phyloP scores from a whole-genome alignment of 352 stramenopile genomes.

The Phytophthora sansomeana region DNA sequence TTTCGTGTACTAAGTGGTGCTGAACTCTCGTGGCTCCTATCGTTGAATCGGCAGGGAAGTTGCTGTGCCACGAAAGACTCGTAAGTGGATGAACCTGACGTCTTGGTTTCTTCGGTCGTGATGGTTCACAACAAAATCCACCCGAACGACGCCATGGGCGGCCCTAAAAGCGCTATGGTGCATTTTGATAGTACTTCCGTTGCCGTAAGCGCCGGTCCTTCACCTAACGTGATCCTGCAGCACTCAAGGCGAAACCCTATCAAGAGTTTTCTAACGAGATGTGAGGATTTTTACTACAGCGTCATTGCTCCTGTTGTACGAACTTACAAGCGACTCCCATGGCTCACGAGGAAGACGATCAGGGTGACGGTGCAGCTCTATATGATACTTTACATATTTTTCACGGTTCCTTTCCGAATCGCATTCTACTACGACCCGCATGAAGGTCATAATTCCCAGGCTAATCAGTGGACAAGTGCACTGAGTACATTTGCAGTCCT shows the following conservation, averaged over 20 bases:
- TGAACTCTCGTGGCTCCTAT: neutral
- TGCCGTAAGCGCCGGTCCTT: neutral
- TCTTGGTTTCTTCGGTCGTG: no score
- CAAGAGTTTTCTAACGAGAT: neutral
- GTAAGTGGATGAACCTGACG: no score
- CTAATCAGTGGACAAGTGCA: constrained; percentile 46
- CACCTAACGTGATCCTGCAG: neutral
- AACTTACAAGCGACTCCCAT: constrained; percentile 19
- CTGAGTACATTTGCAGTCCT: constrained; percentile 51
- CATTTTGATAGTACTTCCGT: neutral
- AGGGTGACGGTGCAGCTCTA: constrained; percentile 13
- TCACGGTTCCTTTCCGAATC: constrained; percentile 31
- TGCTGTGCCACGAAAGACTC: neutral
- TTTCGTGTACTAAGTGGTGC: no score
- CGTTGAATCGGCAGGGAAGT: neutral
- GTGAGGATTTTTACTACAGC: constrained; percentile 1
- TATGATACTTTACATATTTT: constrained; percentile 30
- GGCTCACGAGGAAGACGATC: constrained; percentile 27
- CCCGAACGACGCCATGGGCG: neutral
- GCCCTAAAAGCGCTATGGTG: neutral
- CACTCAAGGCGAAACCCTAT: neutral
- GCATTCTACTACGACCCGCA: constrained; percentile 29
- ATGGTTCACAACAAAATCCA: neutral
- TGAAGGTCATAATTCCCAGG: neutral
- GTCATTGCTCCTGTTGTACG: neutral